phyloP scores from a whole-genome alignment of 768 basidiomycete species.

The Pleurotus djamor region DNA sequence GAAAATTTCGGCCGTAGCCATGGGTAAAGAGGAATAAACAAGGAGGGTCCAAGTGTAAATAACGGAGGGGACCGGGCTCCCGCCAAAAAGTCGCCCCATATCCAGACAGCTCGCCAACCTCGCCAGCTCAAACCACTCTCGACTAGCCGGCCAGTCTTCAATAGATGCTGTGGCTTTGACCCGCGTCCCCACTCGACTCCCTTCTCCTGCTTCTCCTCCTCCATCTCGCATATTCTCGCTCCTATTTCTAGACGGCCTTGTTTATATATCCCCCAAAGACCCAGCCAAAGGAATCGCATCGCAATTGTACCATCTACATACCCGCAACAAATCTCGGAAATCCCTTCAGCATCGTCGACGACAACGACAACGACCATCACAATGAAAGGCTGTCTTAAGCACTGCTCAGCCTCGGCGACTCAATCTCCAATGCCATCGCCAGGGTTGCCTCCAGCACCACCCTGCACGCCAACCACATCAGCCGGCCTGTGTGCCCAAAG shows the following conservation, averaged over 20 bases:
- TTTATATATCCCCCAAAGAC: neutral
- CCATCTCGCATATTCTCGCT: neutral
- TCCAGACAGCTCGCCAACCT: slow-evolving; percentile 5
- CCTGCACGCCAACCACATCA: slow-evolving; percentile 18
- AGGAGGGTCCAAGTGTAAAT: slow-evolving; percentile 7
- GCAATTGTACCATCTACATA: neutral
- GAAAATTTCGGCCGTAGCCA: slow-evolving; percentile 6
- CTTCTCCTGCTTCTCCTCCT: neutral
- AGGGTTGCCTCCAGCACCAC: slow-evolving; percentile 4
- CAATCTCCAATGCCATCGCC: slow-evolving; percentile 3
- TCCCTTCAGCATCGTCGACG: neutral
- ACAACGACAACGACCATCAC: neutral
- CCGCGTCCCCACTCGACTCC: slow-evolving; percentile 2
- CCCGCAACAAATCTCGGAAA: neutral
- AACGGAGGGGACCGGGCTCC: slow-evolving; percentile 7
- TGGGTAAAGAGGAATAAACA: slow-evolving; percentile 7
- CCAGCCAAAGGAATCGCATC: neutral
- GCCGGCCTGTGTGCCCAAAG: slow-evolving; percentile 10
- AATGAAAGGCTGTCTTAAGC: slow-evolving; percentile 40
- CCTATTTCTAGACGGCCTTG: neutral
- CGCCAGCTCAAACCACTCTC: neutral
- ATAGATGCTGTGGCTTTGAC: slow-evolving; percentile 6
- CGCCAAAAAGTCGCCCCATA: slow-evolving; percentile 8
- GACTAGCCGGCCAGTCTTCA: neutral
- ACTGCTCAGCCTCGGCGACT: neutral